phyloP scores from a whole-genome alignment of 2,329 filamentous ascomycete genomes.

The Aspergillus terreus region DNA sequence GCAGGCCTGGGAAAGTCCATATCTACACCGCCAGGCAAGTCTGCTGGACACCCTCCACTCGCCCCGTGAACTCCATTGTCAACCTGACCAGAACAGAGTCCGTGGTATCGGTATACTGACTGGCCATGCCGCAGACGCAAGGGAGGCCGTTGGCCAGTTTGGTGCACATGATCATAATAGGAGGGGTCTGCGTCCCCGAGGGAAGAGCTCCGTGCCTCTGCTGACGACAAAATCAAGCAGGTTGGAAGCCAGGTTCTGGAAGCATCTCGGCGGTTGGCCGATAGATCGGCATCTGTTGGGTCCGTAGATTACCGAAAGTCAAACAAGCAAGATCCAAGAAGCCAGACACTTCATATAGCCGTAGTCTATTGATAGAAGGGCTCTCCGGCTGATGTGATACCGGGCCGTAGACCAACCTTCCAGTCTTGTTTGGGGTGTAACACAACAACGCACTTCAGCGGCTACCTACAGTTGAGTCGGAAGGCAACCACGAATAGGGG shows the following conservation, averaged over 20 bases:
- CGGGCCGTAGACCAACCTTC: neutral
- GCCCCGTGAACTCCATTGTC: neutral
- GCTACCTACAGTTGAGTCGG: slow-evolving; percentile 18
- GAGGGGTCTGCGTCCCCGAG: neutral
- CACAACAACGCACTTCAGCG: slow-evolving; percentile 22
- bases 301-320: neutral
- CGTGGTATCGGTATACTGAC: neutral
- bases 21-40: too few relatives aligned
- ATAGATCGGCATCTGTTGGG: slow-evolving; percentile 1
- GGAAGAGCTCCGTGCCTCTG: too few relatives aligned
- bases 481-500: slow-evolving; percentile 17
- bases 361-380: neutral
- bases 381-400: neutral
- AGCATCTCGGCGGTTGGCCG: neutral
- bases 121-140: slow-evolving; percentile 8
- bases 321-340: neutral
- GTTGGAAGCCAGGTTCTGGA: too few relatives aligned
- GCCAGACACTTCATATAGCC: neutral
- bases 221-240: too few relatives aligned
- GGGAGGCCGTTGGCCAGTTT: slow-evolving; percentile 10
- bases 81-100: neutral
- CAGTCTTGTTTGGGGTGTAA: slow-evolving; percentile 8
- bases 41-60: too few relatives aligned
- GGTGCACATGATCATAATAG: slow-evolving; percentile 7
- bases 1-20: too few relatives aligned